phyloP scores from a whole-genome alignment of 345 rosid species.

The Arabidopsis suecica region DNA sequence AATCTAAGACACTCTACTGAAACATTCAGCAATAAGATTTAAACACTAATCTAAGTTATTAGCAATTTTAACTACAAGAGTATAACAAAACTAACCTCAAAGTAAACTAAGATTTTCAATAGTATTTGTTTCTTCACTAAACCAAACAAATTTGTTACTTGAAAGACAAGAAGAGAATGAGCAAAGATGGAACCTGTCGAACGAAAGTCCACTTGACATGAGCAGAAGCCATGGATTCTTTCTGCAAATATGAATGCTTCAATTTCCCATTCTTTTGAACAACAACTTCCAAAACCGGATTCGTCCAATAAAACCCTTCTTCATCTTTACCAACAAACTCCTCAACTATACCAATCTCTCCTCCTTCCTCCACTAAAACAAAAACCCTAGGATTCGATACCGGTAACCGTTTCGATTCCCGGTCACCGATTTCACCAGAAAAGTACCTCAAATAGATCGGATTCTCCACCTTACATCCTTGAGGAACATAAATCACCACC shows the following conservation, averaged over 20 bases:
- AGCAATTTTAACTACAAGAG: background rate
- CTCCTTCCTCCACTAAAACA: slow-evolving; percentile 78
- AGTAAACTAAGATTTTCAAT: too few species aligned
- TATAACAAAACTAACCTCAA: slow-evolving; percentile 9
- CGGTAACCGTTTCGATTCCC: slow-evolving; percentile 60
- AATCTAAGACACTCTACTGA: slow-evolving; percentile 1
- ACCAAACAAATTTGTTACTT: background rate
- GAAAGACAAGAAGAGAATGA: slow-evolving; percentile 11
- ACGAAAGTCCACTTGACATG: slow-evolving; percentile 93
- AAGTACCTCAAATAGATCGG: slow-evolving; percentile 77
- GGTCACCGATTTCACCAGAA: slow-evolving; percentile 65
- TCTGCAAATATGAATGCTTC: slow-evolving; percentile 84
- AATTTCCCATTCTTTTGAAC: slow-evolving; percentile 67
- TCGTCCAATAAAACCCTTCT: slow-evolving; percentile 71
- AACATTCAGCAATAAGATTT: background rate
- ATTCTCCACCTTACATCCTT: slow-evolving; percentile 69
- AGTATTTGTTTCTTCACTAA: background rate
- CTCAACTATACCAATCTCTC: slow-evolving; percentile 80
- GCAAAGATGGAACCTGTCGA: slow-evolving; percentile 58
- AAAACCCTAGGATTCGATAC: slow-evolving; percentile 92
- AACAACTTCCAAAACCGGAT: slow-evolving; percentile 75
- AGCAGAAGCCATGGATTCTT: slow-evolving; percentile 71
- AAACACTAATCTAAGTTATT: background rate
- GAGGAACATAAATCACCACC: slow-evolving; percentile 80
- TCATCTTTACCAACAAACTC: slow-evolving; percentile 67